Evolutionary conservation across 164 flowering plant species (phyloP).

Genomic region (Tetracentron sinense): DNA sequence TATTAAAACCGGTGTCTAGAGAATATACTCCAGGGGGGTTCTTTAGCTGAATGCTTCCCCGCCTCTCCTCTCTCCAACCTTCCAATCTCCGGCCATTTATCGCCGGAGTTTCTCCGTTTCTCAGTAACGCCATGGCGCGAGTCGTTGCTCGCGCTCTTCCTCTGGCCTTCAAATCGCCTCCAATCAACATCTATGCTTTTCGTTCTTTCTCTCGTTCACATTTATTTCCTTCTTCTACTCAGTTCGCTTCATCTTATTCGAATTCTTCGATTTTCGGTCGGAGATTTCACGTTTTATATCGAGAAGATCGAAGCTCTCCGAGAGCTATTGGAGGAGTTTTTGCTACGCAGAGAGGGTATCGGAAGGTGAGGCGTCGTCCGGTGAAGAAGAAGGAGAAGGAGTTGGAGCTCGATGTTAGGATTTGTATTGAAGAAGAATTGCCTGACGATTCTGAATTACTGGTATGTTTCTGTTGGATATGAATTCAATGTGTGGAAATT

Average conservation of each 20-base stretch:
- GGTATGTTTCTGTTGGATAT: slow-evolving; percentile 30
- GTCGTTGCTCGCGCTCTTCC: slow-evolving; percentile 22
- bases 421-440: slow-evolving; percentile 74
- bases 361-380: slow-evolving; percentile 30
- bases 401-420: slow-evolving; percentile 71
- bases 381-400: slow-evolving; percentile 53
- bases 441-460: slow-evolving; percentile 81
- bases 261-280: slow-evolving; percentile 22
- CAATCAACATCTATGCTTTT: slow-evolving; percentile 4
- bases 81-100: slow-evolving; percentile 2
- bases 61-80: not conserved
- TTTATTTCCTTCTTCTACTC: slow-evolving; percentile 2
- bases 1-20: too few relatives aligned
- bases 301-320: slow-evolving; percentile 10
- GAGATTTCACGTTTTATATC: slow-evolving; percentile 19
- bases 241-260: slow-evolving; percentile 11
- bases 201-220: slow-evolving; percentile 1
- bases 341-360: slow-evolving; percentile 29
- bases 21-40: too few relatives aligned
- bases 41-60: slow-evolving; percentile 11
- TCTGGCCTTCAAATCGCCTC: slow-evolving; percentile 14
- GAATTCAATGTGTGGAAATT: too few relatives aligned
- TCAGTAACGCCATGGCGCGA: slow-evolving; percentile 22
- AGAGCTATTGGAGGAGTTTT: slow-evolving; percentile 18
- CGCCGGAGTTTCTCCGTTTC: slow-evolving; percentile 4